Base-by-base conservation (phyloP, 257 asterid species). In the Solanum medicagineum region DNA sequence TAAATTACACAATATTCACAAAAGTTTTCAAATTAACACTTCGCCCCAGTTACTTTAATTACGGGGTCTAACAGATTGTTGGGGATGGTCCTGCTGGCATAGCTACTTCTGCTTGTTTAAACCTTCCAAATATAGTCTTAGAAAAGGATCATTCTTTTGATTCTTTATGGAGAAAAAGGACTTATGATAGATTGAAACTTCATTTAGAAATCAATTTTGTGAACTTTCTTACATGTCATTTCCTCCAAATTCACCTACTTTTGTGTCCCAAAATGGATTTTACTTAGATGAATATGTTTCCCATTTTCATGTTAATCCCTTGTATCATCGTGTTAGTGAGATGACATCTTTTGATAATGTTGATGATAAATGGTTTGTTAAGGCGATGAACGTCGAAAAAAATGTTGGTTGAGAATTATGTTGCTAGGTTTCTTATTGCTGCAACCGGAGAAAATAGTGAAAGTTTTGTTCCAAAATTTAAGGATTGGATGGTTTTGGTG, bases 21-120 rank as follows among this genome's bases (percentile, higher is more conserved):
- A n/a, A n/a, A n/a, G n/a, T n/a, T n/a, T n/a, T n/a, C n/a, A n/a
- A n/a, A n/a, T n/a, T n/a, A n/a, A n/a, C n/a, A n/a, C n/a, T n/a
- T n/a, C n/a, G n/a, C n/a, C n/a, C n/a, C n/a, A n/a, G n/a, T n/a
- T n/a, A n/a, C n/a, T n/a, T n/a, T n/a, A n/a, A n/a, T n/a, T n/a
- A n/a, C n/a, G n/a, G n/a, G n/a, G n/a, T n/a, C n/a, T n/a, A n/a
- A n/a, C n/a, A n/a, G n/a, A n/a, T n/a, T n/a, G n/a, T n/a, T 4
- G 94, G 97, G 4, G 93, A 92, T 7, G 95, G 97, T n/a, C 94
- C 97, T n/a, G 90, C 95, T 0, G 95, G 97, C 16, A 42, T 94
- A 26, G 92, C 97, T 55, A 89, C 93, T 1, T 86, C 93, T 10
- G 93, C 94, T 3, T 93, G 95, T 51, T 87, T 92, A 10, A 94